Base-by-base conservation (phyloP, 2,329 filamentous ascomycete species). In the Sarocladium brachiariae region DNA sequence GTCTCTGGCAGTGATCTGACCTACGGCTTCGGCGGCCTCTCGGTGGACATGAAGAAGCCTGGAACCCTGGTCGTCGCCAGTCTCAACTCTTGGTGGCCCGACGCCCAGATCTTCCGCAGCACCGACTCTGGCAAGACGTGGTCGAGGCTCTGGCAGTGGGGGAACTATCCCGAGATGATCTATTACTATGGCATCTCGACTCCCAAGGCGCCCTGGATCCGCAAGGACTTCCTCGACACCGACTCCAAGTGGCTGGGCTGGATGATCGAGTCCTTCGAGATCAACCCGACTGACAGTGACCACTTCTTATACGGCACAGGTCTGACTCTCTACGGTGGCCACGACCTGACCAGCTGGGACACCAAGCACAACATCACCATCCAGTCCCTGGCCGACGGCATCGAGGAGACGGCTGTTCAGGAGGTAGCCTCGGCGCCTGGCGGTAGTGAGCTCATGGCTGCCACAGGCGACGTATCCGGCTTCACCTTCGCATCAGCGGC, bases 241-340 rank as follows among this genome's bases (percentile, higher is more conserved):
- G 73, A 76, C 51, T 69, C 65, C 13, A 76, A 78, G 63, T 68
- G 68, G 25, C 61, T 82, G 3, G 79, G 79, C 1, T 82, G 78
- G 78, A 82, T 81, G 79, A 76, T 81, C 8, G 79, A 82, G 57
- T 65, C 72, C 0, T 61, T 82, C 7, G 75, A 75, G 19, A 82
- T 83, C 47, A 69, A 82, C 57, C 79, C 79, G 0, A 69, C 73
- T 23, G 77, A 83, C 56, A 79, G 76, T 51, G 70, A 81, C 57
- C 78, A 81, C 59, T 81, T 77, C 76, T 63, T 81, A 0, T 83
- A 82, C 52, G 77, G 75, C n/a, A 83, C 79, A 0, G 78, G 79
- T 2, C 61, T 73, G n/a, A 78, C 75, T 0, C 63, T 79, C 39
- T 77, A 72, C 33, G 76, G 76, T 9, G 74, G 77, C 1, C 72